phyloP scores from a whole-genome alignment of 2,329 filamentous ascomycete species.

The Trichoderma afroharzianum region DNA sequence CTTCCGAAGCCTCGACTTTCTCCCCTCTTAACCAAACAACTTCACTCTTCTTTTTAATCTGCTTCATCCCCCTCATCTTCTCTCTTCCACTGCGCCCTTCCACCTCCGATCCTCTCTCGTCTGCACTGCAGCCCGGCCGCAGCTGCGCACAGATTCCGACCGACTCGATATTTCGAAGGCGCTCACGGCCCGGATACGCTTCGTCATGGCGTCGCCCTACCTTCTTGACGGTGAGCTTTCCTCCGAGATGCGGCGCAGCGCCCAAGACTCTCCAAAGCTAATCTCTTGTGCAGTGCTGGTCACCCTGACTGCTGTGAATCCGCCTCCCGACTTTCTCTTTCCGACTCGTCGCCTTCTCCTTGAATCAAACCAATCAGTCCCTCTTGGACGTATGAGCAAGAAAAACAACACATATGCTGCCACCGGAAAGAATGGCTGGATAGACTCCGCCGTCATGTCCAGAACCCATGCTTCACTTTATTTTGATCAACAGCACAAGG shows the following conservation, averaged over 20 bases:
- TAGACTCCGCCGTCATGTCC: constrained; percentile 70
- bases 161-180: neutral
- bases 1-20: constrained; percentile 16
- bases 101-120: neutral
- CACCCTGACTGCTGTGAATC: constrained; percentile 26
- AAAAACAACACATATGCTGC: constrained; percentile 32
- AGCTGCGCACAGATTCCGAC: neutral
- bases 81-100: neutral
- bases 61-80: neutral
- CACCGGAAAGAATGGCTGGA: constrained; percentile 57
- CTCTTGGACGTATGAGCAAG: constrained; percentile 46
- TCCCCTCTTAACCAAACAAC: constrained; percentile 1
- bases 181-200: neutral
- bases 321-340: constrained; percentile 22
- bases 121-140: neutral
- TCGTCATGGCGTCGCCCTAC: neutral
- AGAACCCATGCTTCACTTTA: constrained; percentile 59
- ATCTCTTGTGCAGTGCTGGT: constrained; percentile 28
- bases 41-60: neutral
- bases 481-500: constrained; percentile 43
- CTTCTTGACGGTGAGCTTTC: neutral
- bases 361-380: constrained; percentile 27
- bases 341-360: constrained; percentile 31
- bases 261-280: neutral
- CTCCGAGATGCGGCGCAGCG: neutral